Base-by-base conservation (phyloP, 176 grass and related monocot species). In the Oryza nivara region DNA sequence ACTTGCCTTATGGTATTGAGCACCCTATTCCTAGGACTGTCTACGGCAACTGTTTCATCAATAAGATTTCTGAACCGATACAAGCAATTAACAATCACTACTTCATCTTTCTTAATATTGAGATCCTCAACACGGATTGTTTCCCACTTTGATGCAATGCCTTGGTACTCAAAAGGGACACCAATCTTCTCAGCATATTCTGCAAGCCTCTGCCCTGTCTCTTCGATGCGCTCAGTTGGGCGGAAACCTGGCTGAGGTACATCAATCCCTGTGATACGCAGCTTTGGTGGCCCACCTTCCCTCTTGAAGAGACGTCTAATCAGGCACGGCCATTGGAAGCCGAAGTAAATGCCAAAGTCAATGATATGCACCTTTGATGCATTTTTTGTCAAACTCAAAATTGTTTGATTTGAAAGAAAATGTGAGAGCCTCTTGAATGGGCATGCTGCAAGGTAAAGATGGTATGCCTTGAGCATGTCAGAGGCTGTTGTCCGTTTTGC, bases 31-130 rank as follows among this genome's bases (percentile, higher is more conserved):
- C 96, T 90, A 47, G 96, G 96, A 80, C 96, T 98, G 68, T 98
- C 96, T 40, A 95, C 91, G 68, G 93, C 85, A 54, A 98, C 96
- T 19, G 96, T 98, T 84, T 98, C 96, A 5, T 98, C 96, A 16
- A 98, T 91, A 23, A 98, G 89, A 73, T 98, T 98, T 72, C 92
- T 93, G 88, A 98, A 98, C 9, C 96, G 91, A 78, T 93, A 98
- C 51, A 98, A 80, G 72, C 96, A 98, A 89, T 95, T 98, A 80
- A 98, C 96, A 79, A 95, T 85, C 30, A 98, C 82, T 11, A 98
- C 91, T 92, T 98, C 96, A 11, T 88, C 96, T 63, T 90, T 92
- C 23, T 76, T 60, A 54, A 98, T 81, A 34, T 93, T 91, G 65
- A 98, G 91, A 83, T 92, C 96, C 64, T 93, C 91, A 60, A 78